Percentiles rank a stretch among this genome's conserved stretches.
These are phyloP conservation scores for Trichocladium antarcticum DNA, from an alignment of 495 filamentous ascomycete genomes.

Conservation along the genomic window DNA sequence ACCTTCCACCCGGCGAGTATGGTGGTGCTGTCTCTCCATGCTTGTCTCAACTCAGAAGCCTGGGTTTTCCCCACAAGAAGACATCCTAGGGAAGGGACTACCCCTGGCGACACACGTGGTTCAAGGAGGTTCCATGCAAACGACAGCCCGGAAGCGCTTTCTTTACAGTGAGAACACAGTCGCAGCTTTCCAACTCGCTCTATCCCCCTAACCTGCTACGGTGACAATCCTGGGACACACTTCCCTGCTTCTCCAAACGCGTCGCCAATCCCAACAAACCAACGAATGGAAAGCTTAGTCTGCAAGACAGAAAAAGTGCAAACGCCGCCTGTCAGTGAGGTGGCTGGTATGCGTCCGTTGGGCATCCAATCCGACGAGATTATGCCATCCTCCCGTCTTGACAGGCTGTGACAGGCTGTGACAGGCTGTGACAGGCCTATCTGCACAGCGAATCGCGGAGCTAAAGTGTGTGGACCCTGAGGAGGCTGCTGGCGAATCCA, in stretches of 20 bases:
- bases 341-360: slow-evolving; percentile 6
- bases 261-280: not conserved
- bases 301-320: not conserved
- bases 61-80: too few species aligned
- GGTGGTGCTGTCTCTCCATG: too few species aligned
- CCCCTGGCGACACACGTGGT: too few species aligned
- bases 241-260: too few species aligned
- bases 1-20: too few species aligned
- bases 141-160: too few species aligned
- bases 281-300: not conserved
- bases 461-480: slow-evolving; percentile 7
- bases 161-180: too few species aligned
- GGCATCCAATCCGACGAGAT: slow-evolving; percentile 23
- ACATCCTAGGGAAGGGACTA: too few species aligned
- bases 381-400: slow-evolving; percentile 17
- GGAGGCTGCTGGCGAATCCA: slow-evolving; percentile 16
- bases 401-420: slow-evolving; percentile 18
- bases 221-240: not conserved
- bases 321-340: not conserved
- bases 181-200: too few species aligned
- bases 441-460: slow-evolving; percentile 25
- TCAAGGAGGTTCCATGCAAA: too few species aligned
- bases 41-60: too few species aligned
- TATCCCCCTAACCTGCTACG: too few species aligned
- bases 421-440: slow-evolving; percentile 3